Conservation (phyloP, 2,329 filamentous ascomycete species). For the Verticillium isaacii region DNA sequence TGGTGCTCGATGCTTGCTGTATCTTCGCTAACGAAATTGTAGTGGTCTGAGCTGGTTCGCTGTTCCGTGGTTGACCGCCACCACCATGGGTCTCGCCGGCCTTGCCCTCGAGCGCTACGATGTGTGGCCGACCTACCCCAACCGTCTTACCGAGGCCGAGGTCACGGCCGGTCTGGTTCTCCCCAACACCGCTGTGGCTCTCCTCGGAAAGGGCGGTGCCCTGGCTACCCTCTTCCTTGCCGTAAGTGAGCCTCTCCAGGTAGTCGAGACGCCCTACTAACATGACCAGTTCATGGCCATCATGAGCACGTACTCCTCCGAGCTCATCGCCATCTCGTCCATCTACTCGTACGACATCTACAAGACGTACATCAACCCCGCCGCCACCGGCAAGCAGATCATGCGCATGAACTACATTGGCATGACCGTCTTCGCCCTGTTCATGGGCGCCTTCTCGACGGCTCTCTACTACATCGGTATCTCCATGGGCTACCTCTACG, state of each 20-base stretch:
- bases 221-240: conserved; percentile 73
- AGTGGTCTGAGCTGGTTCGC: conserved; percentile 81
- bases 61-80: conserved; percentile 85
- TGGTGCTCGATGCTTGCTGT: background rate
- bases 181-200: conserved; percentile 76
- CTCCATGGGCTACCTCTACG: conserved; percentile 74
- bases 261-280: background rate
- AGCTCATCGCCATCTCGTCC: conserved; percentile 81
- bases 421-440: conserved; percentile 60
- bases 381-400: conserved; percentile 62
- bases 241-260: background rate
- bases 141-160: conserved; percentile 67
- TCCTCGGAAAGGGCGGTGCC: conserved; percentile 78
- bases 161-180: conserved; percentile 80
- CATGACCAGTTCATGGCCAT: conserved; percentile 70
- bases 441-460: conserved; percentile 70
- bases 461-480: conserved; percentile 64
- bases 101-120: conserved; percentile 73
- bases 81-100: conserved; percentile 80
- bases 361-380: conserved; percentile 73
- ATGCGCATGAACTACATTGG: conserved; percentile 69
- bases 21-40: background rate
- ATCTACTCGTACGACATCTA: conserved; percentile 81
- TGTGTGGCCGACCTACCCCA: conserved; percentile 66
- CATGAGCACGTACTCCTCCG: conserved; percentile 75